Evolutionary conservation across 768 basidiomycete species (phyloP).

Genomic region (Trametopsis cervina): DNA sequence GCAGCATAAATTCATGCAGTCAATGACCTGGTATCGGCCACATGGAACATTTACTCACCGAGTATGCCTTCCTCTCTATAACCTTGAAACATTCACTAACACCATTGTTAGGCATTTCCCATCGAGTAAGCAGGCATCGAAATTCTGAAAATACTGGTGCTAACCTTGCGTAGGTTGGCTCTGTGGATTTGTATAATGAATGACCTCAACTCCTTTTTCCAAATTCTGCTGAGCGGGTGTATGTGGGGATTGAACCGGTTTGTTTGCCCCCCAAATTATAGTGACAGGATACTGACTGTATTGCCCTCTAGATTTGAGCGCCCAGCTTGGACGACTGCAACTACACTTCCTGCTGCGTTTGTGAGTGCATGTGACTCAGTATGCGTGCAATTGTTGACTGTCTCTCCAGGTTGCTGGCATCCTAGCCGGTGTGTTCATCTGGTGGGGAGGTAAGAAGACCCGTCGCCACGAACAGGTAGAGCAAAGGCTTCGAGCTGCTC

Average conservation of each 20-base stretch:
- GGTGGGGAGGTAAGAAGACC: slow-evolving; percentile 62
- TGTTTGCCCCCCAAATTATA: neutral
- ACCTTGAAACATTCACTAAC: slow-evolving; percentile 13
- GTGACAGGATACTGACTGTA: neutral
- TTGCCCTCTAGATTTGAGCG: slow-evolving; percentile 38
- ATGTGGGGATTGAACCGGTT: slow-evolving; percentile 75
- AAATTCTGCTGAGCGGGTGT: slow-evolving; percentile 64
- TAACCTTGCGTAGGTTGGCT: slow-evolving; percentile 47
- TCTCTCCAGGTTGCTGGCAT: slow-evolving; percentile 42
- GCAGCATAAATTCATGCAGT: slow-evolving; percentile 60
- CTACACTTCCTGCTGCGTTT: slow-evolving; percentile 67
- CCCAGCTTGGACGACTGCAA: slow-evolving; percentile 63
- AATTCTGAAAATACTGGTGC: too few species aligned
- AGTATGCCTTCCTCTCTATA: slow-evolving; percentile 28
- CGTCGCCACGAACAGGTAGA: slow-evolving; percentile 62
- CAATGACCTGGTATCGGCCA: slow-evolving; percentile 81
- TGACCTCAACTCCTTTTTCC: slow-evolving; percentile 78
- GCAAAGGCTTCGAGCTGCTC: slow-evolving; percentile 44
- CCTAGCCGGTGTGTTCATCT: slow-evolving; percentile 63
- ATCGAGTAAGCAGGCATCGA: slow-evolving; percentile 42
- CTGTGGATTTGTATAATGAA: slow-evolving; percentile 66
- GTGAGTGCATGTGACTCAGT: slow-evolving; percentile 32
- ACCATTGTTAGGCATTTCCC: slow-evolving; percentile 55
- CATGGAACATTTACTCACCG: slow-evolving; percentile 80
- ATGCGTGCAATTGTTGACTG: neutral